Evolutionary conservation across 257 asterid genomes (phyloP).

Genomic region (Ehretia macrophylla): DNA sequence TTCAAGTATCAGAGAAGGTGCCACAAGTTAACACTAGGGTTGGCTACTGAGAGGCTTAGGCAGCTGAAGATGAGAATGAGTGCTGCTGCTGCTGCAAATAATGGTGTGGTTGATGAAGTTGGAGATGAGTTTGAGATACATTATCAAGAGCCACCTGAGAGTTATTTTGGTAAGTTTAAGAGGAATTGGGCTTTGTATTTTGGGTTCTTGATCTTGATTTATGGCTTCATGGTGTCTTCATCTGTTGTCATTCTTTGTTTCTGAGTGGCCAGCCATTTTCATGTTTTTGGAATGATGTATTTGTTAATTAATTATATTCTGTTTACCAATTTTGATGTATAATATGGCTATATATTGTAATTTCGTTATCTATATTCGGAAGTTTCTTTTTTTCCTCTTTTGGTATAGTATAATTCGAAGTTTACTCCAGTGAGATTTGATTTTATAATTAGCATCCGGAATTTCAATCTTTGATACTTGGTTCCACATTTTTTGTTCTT

Average conservation of each 20-base stretch:
- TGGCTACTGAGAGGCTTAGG: slow-evolving; percentile 80
- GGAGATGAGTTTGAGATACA: slow-evolving; percentile 70
- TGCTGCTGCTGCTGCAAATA: slow-evolving; percentile 32
- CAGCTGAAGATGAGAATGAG: slow-evolving; percentile 49
- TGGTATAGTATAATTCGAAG: too few species aligned
- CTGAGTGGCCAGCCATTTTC: background rate
- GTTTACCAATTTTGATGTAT: background rate
- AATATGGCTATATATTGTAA: background rate
- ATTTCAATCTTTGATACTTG: too few species aligned
- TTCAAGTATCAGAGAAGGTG: slow-evolving; percentile 96
- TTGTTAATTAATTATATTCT: background rate
- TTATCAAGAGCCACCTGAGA: slow-evolving; percentile 95
- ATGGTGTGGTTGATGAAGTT: slow-evolving; percentile 42
- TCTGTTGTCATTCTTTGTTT: slow-evolving; percentile 86
- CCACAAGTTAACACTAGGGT: slow-evolving; percentile 84
- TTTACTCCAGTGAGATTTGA: too few species aligned
- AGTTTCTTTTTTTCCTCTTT: too few species aligned
- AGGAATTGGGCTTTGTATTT: slow-evolving; percentile 94
- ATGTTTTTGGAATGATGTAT: background rate
- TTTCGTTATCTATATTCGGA: background rate
- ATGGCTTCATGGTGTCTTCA: slow-evolving; percentile 81
- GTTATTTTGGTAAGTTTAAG: slow-evolving; percentile 85
- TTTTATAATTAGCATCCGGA: too few species aligned
- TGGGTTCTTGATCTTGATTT: slow-evolving; percentile 74
- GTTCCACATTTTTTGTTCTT: too few species aligned